Conservation (phyloP, 108 stramenopile genomes). For the Pseudonitzschia multistriata region DNA sequence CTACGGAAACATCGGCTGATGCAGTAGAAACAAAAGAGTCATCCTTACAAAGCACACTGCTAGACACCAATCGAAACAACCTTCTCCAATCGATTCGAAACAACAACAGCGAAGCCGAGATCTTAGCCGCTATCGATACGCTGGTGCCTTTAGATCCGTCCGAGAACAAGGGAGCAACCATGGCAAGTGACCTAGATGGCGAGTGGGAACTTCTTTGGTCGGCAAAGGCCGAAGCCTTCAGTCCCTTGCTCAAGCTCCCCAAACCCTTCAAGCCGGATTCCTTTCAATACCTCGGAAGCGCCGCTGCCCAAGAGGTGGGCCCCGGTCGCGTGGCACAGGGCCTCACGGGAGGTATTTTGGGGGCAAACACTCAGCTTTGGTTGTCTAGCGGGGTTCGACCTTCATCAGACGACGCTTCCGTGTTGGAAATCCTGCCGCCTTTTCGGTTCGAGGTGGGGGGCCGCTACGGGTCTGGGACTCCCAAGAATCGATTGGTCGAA, state of each 20-base stretch:
- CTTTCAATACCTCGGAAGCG: slow-evolving; percentile 59
- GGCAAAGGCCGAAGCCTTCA: slow-evolving; percentile 61
- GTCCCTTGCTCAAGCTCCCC: slow-evolving; percentile 63
- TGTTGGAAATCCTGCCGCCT: slow-evolving; percentile 66
- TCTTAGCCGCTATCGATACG: neutral
- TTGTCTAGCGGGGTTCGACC: slow-evolving; percentile 38
- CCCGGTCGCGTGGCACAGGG: slow-evolving; percentile 64
- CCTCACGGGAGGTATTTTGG: slow-evolving; percentile 24
- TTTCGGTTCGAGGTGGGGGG: slow-evolving; percentile 69
- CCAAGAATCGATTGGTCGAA: slow-evolving; percentile 58
- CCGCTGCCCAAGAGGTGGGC: slow-evolving; percentile 57
- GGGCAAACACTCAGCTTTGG: slow-evolving; percentile 31
- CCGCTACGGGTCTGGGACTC: slow-evolving; percentile 9
- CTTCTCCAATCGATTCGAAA: neutral
- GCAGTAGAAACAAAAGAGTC: neutral
- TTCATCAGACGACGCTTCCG: slow-evolving; percentile 30
- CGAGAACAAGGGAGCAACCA: neutral
- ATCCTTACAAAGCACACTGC: neutral
- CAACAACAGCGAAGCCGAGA: neutral
- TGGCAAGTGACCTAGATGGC: slow-evolving; percentile 44
- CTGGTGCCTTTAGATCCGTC: slow-evolving; percentile 11
- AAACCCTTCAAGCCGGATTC: slow-evolving; percentile 58
- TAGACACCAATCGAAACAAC: neutral
- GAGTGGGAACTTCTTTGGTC: slow-evolving; percentile 69
- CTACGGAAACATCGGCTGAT: neutral